phyloP scores from a whole-genome alignment of 495 filamentous ascomycete genomes.

The Bathelium albidoporum region DNA sequence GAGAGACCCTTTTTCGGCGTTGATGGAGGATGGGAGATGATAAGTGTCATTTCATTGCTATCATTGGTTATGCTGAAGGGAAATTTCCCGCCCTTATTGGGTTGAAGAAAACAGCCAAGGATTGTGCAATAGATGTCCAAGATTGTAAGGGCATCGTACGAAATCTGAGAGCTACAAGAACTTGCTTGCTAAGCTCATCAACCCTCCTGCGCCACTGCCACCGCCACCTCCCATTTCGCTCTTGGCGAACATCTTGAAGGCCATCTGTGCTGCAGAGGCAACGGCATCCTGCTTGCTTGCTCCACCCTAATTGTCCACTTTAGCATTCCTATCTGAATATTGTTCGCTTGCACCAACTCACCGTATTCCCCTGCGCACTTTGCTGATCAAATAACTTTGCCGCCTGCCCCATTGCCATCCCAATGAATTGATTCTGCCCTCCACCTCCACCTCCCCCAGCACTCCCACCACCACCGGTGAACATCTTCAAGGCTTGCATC shows the following conservation, averaged over 20 bases:
- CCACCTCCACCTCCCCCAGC: constrained; percentile 32
- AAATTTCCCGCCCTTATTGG: too few relatives aligned
- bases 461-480: constrained; percentile 37
- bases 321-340: constrained; percentile 3
- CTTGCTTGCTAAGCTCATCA: constrained; percentile 51
- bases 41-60: too few relatives aligned
- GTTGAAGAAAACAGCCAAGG: too few relatives aligned
- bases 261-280: constrained; percentile 51
- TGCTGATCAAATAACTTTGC: constrained; percentile 55
- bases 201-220: constrained; percentile 38
- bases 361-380: constrained; percentile 40
- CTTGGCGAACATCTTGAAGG: constrained; percentile 62
- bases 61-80: too few relatives aligned
- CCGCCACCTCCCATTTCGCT: constrained; percentile 39
- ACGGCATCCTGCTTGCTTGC: constrained; percentile 54
- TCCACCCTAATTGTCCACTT: constrained; percentile 15
- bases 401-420: constrained; percentile 59
- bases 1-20: too few relatives aligned
- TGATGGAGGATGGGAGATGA: too few relatives aligned
- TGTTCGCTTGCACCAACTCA: constrained; percentile 24
- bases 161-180: neutral
- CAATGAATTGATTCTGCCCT: constrained; percentile 51
- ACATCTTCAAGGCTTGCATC: constrained; percentile 61
- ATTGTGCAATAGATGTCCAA: too few relatives aligned
- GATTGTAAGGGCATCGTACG: too few relatives aligned